These are phyloP conservation scores for Sherardia arvensis DNA, from an alignment of 257 asterid species.

Conservation along the genomic window DNA sequence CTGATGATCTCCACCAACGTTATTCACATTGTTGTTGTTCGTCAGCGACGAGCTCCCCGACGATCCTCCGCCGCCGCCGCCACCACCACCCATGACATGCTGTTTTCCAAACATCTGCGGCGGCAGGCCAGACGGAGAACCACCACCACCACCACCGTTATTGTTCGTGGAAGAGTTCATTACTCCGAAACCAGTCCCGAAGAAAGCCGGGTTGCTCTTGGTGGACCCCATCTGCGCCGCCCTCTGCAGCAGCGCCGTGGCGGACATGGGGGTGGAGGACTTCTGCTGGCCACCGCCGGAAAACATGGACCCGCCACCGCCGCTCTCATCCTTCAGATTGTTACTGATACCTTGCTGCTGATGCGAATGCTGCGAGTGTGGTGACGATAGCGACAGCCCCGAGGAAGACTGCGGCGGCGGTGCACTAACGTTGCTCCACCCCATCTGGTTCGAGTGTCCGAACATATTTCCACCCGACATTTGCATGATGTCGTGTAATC, in stretches of 20 bases:
- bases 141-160: no score
- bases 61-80: conserved; percentile 6
- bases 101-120: conserved; percentile 39
- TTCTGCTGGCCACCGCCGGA: conserved; percentile 19
- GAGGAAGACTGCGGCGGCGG: conserved; percentile 10
- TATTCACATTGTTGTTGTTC: neutral
- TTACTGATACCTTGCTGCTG: neutral
- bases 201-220: conserved; percentile 37
- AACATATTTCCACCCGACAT: conserved; percentile 32
- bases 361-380: conserved; percentile 16
- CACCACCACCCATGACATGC: conserved; percentile 15
- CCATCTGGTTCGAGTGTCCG: conserved; percentile 23
- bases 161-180: conserved; percentile 41
- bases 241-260: conserved; percentile 78
- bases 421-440: conserved; percentile 8
- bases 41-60: conserved; percentile 12
- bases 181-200: conserved; percentile 41
- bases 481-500: conserved; percentile 41
- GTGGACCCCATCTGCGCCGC: conserved; percentile 91
- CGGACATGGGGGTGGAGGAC: conserved; percentile 53
- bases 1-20: conserved; percentile 11
- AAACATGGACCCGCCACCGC: conserved; percentile 26
- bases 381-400: conserved; percentile 34
- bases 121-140: conserved; percentile 23
- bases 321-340: conserved; percentile 27